Base-by-base conservation (phyloP, 352 stramenopile species). In the Vaucheria bursata region DNA sequence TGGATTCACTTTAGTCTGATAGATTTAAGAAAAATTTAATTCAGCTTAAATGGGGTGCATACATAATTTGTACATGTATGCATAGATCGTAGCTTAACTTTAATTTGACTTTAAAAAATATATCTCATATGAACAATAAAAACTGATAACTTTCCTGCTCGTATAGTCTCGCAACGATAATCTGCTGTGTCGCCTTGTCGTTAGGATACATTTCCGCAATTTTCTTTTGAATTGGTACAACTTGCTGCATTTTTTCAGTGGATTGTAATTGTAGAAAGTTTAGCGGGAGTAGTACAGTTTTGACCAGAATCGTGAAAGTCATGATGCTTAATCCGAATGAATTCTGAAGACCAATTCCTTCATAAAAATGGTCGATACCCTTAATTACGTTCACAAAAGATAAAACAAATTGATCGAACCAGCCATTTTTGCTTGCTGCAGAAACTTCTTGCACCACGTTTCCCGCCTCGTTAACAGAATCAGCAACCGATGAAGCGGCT, bases 241-340 rank as follows among this genome's bases (percentile, higher is more conserved):
- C 33, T 29, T 69, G 32, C 80, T 92, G 87, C 88, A 92, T 94
- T 79, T 90, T 92, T 74, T 89, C 89, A 0, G 88, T 90, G 40
- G 81, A 90, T 73, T 91, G 86, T n/a, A 94, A 75, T 79, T 94
- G 90, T 52, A 80, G 84, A 69, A 89, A 90, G 7, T 87, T 92
- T 25, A 94, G 79, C 29, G 90, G 90, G 50, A 90, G 92, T 18
- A 89, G 90, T 2, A 90, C n/a, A 12, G 85, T 36, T 80, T 93
- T 93, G 52, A 94, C 90, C 0, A 89, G n/a, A 1, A 92, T 37
- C 1, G 90, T 94, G 85, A 94, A 88, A 53, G 80, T 77, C 78
- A 94, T 85, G 79, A 94, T 94, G 75, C 85, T 86, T 7, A 91
- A 52, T 53, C 90, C 90, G 86, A 90, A 94, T 3, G 83, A 66